Evolutionary conservation across 495 filamentous ascomycete genomes (phyloP).

Genomic region (Aspergillus coremiiformis): DNA sequence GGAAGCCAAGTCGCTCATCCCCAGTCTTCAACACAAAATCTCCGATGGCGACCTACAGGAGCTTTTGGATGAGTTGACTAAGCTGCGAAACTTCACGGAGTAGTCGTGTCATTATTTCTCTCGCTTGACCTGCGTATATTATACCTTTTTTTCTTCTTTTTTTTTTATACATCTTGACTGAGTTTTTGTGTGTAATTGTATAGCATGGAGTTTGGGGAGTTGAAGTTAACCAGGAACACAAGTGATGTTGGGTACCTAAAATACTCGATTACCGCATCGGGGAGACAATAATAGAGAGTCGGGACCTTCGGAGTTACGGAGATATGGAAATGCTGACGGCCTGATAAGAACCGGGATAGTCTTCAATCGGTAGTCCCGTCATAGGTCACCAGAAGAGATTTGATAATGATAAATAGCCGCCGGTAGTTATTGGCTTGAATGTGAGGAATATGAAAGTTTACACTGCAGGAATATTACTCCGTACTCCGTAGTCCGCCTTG

Average conservation of each 20-base stretch:
- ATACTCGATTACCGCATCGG: neutral
- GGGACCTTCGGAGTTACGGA: neutral
- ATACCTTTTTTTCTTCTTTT: neutral
- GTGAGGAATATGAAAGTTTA: neutral
- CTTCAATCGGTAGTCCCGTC: neutral
- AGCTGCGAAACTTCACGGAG: conserved; percentile 56
- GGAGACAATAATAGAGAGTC: neutral
- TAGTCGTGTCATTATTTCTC: conserved; percentile 12
- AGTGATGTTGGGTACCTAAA: too few species aligned
- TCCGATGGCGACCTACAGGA: conserved; percentile 79
- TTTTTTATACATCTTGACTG: neutral
- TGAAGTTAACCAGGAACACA: neutral
- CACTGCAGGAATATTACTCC: neutral
- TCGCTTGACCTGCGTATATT: neutral
- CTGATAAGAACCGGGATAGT: neutral
- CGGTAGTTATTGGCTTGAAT: neutral
- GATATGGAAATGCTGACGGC: neutral
- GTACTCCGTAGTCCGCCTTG: too few species aligned
- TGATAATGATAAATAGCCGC: neutral
- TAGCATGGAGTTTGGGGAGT: conserved; percentile 19
- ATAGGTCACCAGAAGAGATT: neutral
- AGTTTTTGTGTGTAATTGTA: neutral
- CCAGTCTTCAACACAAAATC: conserved; percentile 82
- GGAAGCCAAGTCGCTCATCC: conserved; percentile 94
- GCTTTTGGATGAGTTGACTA: conserved; percentile 81